These are phyloP conservation scores for Penicillium cinerascens DNA, from an alignment of 495 filamentous ascomycete genomes.

Conservation along the genomic window DNA sequence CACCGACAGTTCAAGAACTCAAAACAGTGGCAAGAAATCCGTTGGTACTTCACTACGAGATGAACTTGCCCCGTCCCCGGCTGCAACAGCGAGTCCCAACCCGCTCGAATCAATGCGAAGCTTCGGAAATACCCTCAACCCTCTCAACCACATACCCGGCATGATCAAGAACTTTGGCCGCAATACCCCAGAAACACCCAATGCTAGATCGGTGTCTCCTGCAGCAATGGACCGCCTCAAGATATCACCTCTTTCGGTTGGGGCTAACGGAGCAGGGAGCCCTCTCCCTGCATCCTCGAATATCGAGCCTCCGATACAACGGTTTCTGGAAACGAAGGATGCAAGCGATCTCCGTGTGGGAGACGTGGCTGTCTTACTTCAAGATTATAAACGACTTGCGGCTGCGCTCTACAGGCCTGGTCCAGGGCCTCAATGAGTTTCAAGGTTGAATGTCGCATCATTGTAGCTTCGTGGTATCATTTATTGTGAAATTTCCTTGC, in stretches of 20 bases:
- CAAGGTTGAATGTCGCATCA: not conserved
- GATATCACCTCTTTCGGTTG: conserved; percentile 23
- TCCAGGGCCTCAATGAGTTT: conserved; percentile 20
- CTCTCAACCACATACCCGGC: conserved; percentile 70
- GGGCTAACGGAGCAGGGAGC: conserved; percentile 14
- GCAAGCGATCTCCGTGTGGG: conserved; percentile 73
- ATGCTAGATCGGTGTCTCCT: conserved; percentile 20
- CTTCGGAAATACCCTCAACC: conserved; percentile 78
- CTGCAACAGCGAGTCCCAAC: conserved; percentile 32
- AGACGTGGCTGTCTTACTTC: conserved; percentile 77
- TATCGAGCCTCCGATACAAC: conserved; percentile 67
- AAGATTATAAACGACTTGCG: conserved; percentile 84
- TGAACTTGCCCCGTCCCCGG: conserved; percentile 20
- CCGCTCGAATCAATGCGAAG: conserved; percentile 81
- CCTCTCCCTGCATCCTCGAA: conserved; percentile 32
- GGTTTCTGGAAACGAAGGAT: conserved; percentile 77
- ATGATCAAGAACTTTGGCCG: conserved; percentile 79
- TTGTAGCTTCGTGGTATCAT: not conserved
- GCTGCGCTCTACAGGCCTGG: conserved; percentile 35
- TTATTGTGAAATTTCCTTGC: not conserved
- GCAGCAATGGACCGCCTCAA: conserved; percentile 30
- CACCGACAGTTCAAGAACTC: conserved; percentile 68
- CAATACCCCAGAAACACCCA: conserved; percentile 35
- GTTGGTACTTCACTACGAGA: conserved; percentile 25
- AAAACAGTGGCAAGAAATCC: conserved; percentile 33